These are phyloP conservation scores for Auricularia sp. DNA, from an alignment of 768 basidiomycete species.

Conservation along the genomic window DNA sequence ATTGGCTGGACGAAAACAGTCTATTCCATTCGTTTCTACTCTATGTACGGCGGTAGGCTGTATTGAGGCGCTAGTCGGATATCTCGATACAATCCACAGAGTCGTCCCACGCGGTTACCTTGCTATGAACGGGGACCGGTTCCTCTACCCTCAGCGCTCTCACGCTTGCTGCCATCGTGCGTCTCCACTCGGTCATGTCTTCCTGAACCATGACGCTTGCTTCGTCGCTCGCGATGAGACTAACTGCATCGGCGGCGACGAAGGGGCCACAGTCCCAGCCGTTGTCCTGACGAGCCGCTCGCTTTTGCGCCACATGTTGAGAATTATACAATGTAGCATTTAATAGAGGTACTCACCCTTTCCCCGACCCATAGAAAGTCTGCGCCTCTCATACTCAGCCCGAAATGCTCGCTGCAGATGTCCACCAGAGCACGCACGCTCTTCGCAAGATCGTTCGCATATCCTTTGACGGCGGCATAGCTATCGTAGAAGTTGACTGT, in stretches of 20 bases:
- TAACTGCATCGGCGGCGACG: neutral
- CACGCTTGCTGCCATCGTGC: no score
- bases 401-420: neutral
- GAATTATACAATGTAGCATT: neutral
- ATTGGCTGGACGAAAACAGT: no score
- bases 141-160: no score
- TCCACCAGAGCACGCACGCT: neutral
- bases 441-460: neutral
- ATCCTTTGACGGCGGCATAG: neutral
- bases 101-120: no score
- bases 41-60: no score
- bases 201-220: no score
- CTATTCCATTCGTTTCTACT: no score
- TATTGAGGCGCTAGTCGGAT: no score
- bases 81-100: no score
- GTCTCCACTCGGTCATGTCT: no score
- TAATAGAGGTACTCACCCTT: neutral
- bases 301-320: neutral
- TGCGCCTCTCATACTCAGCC: neutral
- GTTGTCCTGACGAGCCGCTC: neutral
- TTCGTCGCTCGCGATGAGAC: no score
- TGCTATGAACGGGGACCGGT: no score
- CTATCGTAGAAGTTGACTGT: neutral
- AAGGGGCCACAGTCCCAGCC: neutral
- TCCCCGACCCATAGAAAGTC: neutral